Conservation (phyloP, 2,329 filamentous ascomycete genomes). For the Eutypa lata region DNA sequence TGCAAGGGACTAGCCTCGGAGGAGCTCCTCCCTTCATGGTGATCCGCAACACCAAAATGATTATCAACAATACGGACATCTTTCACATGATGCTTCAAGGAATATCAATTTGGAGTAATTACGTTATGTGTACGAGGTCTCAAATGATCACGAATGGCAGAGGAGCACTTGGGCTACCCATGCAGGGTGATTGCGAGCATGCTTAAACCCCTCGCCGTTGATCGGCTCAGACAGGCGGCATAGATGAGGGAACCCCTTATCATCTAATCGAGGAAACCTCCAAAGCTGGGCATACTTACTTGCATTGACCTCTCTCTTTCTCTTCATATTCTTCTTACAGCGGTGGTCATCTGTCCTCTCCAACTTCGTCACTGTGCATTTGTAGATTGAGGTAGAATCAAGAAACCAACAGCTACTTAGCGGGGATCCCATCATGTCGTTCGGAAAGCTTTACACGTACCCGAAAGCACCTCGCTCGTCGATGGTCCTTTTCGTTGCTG, state of each 20-base stretch:
- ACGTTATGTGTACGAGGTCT: not conserved
- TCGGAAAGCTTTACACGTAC: slow-evolving; percentile 19
- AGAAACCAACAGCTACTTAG: not conserved
- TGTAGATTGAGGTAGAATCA: not conserved
- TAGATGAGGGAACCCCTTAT: no score
- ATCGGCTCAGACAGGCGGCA: no score
- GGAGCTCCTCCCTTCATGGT: not conserved
- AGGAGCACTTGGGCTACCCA: not conserved
- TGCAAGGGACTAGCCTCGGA: not conserved
- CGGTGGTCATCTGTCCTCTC: no score
- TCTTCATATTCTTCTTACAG: no score
- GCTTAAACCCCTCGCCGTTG: no score
- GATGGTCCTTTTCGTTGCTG: slow-evolving; percentile 16
- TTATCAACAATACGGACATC: not conserved
- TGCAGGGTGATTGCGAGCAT: not conserved
- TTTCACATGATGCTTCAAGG: not conserved
- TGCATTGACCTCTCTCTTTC: no score
- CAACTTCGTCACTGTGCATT: not conserved
- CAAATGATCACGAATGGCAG: not conserved
- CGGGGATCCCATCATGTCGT: slow-evolving; percentile 11
- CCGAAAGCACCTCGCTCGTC: slow-evolving; percentile 19
- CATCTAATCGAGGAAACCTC: no score
- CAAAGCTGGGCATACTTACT: no score
- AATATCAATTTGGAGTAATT: not conserved
- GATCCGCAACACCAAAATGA: not conserved